phyloP scores from a whole-genome alignment of 768 basidiomycete genomes.

The Termitomyces sp. region DNA sequence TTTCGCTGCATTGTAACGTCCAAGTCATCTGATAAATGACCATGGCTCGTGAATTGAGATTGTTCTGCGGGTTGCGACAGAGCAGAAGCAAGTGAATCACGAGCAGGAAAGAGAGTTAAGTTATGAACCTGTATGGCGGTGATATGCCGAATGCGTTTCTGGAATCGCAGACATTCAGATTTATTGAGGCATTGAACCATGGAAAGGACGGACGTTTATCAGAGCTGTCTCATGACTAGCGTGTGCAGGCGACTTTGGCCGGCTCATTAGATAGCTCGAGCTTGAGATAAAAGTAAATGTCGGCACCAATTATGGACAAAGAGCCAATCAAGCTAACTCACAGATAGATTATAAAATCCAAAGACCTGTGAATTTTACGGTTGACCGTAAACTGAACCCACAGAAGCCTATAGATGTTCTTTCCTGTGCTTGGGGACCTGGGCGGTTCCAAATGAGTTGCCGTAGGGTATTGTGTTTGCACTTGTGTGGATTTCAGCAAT shows the following conservation, averaged over 20 bases:
- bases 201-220: conserved; percentile 11
- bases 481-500: conserved; percentile 1
- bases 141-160: conserved; percentile 74
- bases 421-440: neutral
- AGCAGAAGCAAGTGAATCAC: conserved; percentile 73
- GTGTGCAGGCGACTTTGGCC: neutral
- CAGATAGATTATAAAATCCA: neutral
- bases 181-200: neutral
- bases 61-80: conserved; percentile 61
- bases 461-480: neutral
- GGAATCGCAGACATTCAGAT: conserved; percentile 11
- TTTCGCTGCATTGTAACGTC: conserved; percentile 55
- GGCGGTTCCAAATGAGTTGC: neutral
- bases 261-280: neutral
- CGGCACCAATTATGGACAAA: neutral
- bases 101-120: conserved; percentile 77
- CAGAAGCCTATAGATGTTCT: neutral
- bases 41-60: conserved; percentile 50
- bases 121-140: conserved; percentile 71
- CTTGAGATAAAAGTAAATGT: neutral
- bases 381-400: too few relatives aligned
- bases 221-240: neutral
- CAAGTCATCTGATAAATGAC: conserved; percentile 64
- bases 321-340: neutral
- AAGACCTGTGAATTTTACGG: neutral